Base-by-base conservation (phyloP, 441 rosid species). In the Sinapis alba region DNA sequence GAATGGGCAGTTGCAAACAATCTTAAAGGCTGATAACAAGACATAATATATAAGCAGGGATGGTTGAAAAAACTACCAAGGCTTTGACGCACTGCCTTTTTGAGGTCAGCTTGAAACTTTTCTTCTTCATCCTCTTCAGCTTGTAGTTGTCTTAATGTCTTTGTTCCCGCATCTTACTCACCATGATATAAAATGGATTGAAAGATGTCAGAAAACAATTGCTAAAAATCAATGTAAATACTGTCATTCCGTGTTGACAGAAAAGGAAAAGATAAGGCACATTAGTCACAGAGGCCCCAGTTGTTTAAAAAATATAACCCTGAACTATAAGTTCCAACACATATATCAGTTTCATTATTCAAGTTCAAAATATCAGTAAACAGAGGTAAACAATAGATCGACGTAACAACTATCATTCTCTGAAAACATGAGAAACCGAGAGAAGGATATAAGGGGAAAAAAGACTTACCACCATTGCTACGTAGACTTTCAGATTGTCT, bases 121-220 rank as follows among this genome's bases (percentile, higher is more conserved):
- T 93, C 95, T 84, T 95, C 99, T 38, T 91, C 94, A 36, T 91
- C 97, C 81, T 93, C 97, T 84, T 93, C 95, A 38, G 84, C 89
- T 74, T 88, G 91, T 69, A 91, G 82, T 71, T 90, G 92, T 73
- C 95, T 88, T 80, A 85, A 79, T 66, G 97, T 89, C 84, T 85
- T 95, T 62, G 86, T 80, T 82, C 80, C 87, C 53, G 64, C 61
- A 62, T 89, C 94, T 78, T 51, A 87, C 72, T 75, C 72, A 68
- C 57, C 53, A 68, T 60, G 62, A 79, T 74, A 54, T 68, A 51
- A 86, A 86, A 79, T 38, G 72, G 51, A 71, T 63, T 47, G 66
- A 41, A 61, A 67, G 64, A 65, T 18, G 57, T 53, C 11, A 71
- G 41, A 75, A 36, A 74, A 69, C 2, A n/a, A 77, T 61, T 75